Percentiles rank a stretch among this genome's conserved stretches.
Evolutionary conservation across 768 basidiomycete species (phyloP).

Genomic region (Lyophyllum atratum): DNA sequence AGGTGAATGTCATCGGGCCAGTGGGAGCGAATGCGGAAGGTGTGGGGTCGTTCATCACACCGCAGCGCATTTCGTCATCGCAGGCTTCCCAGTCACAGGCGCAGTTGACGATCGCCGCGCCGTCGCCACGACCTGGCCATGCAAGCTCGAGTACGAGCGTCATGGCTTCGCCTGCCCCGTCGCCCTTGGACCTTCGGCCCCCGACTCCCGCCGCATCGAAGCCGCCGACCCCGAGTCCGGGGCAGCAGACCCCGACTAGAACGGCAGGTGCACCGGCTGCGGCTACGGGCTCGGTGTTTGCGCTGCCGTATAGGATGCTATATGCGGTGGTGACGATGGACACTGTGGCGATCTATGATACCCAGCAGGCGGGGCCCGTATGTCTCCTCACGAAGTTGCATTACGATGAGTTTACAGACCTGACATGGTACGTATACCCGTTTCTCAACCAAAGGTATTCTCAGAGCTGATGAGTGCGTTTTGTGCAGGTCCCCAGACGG

Average conservation of each 20-base stretch:
- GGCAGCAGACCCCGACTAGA: slow-evolving; percentile 23
- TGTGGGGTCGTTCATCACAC: slow-evolving; percentile 25
- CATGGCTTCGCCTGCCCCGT: slow-evolving; percentile 55
- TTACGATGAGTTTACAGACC: slow-evolving; percentile 97
- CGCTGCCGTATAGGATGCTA: slow-evolving; percentile 90
- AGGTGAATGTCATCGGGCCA: slow-evolving; percentile 61
- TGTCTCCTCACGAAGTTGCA: slow-evolving; percentile 93
- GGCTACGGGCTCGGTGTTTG: slow-evolving; percentile 69
- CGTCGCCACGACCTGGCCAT: slow-evolving; percentile 45
- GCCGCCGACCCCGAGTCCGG: slow-evolving; percentile 48
- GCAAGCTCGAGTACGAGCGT: slow-evolving; percentile 18
- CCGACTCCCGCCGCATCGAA: slow-evolving; percentile 65
- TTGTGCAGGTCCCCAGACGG: slow-evolving; percentile 89
- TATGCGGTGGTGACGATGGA: slow-evolving; percentile 98
- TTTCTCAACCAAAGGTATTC: background rate
- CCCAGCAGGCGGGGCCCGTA: slow-evolving; percentile 91
- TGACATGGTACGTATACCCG: slow-evolving; percentile 73
- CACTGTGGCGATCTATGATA: slow-evolving; percentile 92
- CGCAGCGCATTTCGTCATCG: slow-evolving; percentile 33
- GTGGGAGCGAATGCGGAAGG: slow-evolving; percentile 18
- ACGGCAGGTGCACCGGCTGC: background rate
- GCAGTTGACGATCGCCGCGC: slow-evolving; percentile 41
- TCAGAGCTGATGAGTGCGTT: background rate
- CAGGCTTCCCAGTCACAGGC: slow-evolving; percentile 16
- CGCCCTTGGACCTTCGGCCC: slow-evolving; percentile 55